Base-by-base conservation (phyloP, 768 basidiomycete species). In the Mycena sanguinolenta region DNA sequence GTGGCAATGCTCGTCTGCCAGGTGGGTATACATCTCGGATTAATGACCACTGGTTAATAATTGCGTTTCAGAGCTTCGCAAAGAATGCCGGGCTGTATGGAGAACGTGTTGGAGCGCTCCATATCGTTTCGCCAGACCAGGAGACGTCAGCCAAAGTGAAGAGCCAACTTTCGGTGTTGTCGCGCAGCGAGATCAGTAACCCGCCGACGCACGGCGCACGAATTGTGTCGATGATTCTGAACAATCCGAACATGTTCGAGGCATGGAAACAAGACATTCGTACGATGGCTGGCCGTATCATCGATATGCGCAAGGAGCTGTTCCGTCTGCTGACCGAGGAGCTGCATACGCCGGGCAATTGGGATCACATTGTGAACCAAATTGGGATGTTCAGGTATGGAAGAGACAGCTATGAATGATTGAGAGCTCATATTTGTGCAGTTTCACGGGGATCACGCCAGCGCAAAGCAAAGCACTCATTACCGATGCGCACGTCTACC, bases 11-110 rank as follows among this genome's bases (percentile, higher is more conserved):
- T 94, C 58, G 86, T 99, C 52, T 98, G 97, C 84, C 95, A 95
- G 91, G 94, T 93, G 73, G 65, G 88, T 78, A 13, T n/a, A 9
- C 58, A n/a, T 42, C 38, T 36, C 58, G 23, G 58, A 19, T 27
- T 28, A 44, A 34, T 16, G 23, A 30, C 21, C 17, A 44, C n/a
- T 12, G 5, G 32, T 53, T 57, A 54, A 55, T 57, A 54, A 55
- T 49, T 63, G 12, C 30, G 54, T 38, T 61, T 65, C 83, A 98
- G 93, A 96, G 95, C 79, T 99, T 98, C 82, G 97, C 98, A 34
- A 97, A 97, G 86, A 97, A 97, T 77, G 96, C 96, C 30, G 97
- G 97, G 23, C 78, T 99, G 79, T 99, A 99, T 78, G 93, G 95
- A 27, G 96, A 99, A 82, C 95, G 97, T 14, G 89, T 97, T 52